Conservation (phyloP, 2,329 filamentous ascomycete genomes). For the Aureobasidium sp. region DNA sequence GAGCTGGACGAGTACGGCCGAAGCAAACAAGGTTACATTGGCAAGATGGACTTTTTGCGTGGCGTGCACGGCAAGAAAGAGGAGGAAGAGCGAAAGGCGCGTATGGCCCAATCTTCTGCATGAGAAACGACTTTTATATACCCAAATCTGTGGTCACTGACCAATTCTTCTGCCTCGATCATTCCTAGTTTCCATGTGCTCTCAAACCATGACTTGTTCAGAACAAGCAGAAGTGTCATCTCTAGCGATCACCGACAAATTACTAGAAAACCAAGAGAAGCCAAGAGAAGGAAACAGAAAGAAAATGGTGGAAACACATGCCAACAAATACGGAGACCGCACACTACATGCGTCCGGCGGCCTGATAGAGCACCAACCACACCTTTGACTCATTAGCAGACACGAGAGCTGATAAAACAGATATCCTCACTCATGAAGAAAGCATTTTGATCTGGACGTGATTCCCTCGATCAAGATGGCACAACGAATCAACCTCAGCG, state of each 20-base stretch:
- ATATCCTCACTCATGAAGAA: too few species aligned
- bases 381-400: not conserved
- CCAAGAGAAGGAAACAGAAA: not conserved
- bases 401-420: not conserved
- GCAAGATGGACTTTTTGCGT: constrained; percentile 56
- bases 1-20: constrained; percentile 56
- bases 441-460: not conserved
- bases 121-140: not conserved
- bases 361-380: not conserved
- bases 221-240: not conserved
- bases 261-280: not conserved
- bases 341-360: not conserved
- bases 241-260: not conserved
- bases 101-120: constrained; percentile 23
- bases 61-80: constrained; percentile 51
- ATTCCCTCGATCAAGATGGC: not conserved
- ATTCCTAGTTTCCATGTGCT: too few species aligned
- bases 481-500: not conserved
- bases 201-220: not conserved
- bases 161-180: not conserved
- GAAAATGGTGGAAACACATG: not conserved
- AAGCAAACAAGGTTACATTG: constrained; percentile 55
- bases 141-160: not conserved
- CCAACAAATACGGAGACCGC: not conserved
- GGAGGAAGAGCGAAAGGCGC: constrained; percentile 47